Conservation (phyloP, 768 basidiomycete species). For the Lactarius tabidus region DNA sequence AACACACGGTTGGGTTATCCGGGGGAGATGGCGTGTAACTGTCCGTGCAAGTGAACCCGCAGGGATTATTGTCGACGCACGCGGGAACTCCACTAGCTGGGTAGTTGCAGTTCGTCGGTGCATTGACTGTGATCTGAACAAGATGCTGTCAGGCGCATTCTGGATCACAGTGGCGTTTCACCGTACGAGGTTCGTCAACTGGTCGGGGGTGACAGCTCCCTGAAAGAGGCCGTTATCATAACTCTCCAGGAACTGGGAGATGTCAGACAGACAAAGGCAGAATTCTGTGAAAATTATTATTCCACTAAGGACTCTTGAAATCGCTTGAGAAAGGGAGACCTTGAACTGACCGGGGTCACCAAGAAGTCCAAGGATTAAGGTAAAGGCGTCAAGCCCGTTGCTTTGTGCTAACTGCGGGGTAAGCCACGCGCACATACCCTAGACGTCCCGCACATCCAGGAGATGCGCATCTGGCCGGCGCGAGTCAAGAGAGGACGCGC, state of each 20-base stretch:
- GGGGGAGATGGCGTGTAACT: slow-evolving; percentile 37
- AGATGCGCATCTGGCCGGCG: slow-evolving; percentile 1
- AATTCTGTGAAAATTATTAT: slow-evolving; percentile 30
- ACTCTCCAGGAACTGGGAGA: slow-evolving; percentile 36
- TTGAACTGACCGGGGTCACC: slow-evolving; percentile 33
- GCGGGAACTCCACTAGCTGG: slow-evolving; percentile 38
- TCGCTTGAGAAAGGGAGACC: not conserved
- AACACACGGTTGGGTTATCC: slow-evolving; percentile 38
- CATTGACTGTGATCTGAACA: slow-evolving; percentile 30
- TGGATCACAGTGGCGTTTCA: too few relatives aligned
- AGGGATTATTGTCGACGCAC: slow-evolving; percentile 38
- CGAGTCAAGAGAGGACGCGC: slow-evolving; percentile 10
- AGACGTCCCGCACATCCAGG: slow-evolving; percentile 14
- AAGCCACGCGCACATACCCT: slow-evolving; percentile 43
- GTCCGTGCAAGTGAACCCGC: slow-evolving; percentile 44
- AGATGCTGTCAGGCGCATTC: not conserved
- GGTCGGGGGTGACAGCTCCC: slow-evolving; percentile 31
- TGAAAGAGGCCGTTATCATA: slow-evolving; percentile 32
- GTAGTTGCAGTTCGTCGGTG: slow-evolving; percentile 35
- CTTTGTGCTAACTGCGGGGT: slow-evolving; percentile 34
- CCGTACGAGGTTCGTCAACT: slow-evolving; percentile 39
- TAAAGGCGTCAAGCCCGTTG: slow-evolving; percentile 27
- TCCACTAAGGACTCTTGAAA: not conserved
- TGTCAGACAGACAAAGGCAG: slow-evolving; percentile 42
- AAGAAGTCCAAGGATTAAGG: too few relatives aligned